Conservation (phyloP, 2,329 filamentous ascomycete species). For the Phaeosphaeriaceae sp. region DNA sequence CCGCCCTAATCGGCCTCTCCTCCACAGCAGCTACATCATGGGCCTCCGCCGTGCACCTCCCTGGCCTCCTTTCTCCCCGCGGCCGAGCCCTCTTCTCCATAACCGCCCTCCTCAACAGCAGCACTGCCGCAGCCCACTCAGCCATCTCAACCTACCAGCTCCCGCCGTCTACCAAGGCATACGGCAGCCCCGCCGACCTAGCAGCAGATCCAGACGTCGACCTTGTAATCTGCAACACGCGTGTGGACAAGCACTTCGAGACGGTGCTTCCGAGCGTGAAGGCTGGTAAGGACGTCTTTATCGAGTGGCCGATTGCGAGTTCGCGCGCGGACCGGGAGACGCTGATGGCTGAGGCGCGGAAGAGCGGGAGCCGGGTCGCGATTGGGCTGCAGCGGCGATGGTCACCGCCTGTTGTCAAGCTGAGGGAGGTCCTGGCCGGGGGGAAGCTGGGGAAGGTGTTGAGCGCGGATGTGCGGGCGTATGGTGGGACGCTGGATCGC, state of each 20-base stretch:
- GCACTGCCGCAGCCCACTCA: constrained; percentile 46
- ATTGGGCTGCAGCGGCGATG: constrained; percentile 57
- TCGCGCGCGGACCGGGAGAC: constrained; percentile 50
- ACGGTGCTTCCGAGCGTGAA: constrained; percentile 56
- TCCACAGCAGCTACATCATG: constrained; percentile 59
- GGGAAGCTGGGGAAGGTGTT: constrained; percentile 52
- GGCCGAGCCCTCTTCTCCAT: constrained; percentile 50
- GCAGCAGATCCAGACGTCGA: constrained; percentile 46
- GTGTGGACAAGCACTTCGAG: constrained; percentile 61
- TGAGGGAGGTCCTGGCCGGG: constrained; percentile 50
- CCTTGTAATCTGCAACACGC: constrained; percentile 59
- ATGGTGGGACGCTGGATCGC: constrained; percentile 22
- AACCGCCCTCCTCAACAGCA: constrained; percentile 56
- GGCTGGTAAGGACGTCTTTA: constrained; percentile 60
- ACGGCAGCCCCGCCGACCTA: constrained; percentile 52
- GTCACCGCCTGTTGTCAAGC: constrained; percentile 47
- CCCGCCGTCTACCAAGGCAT: constrained; percentile 49
- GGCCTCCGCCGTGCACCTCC: constrained; percentile 63
- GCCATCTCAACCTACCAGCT: constrained; percentile 52
- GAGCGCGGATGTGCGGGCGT: constrained; percentile 36
- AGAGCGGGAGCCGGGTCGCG: constrained; percentile 51
- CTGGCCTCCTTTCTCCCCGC: constrained; percentile 58
- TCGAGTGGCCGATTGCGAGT: constrained; percentile 57
- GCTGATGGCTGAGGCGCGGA: constrained; percentile 48
- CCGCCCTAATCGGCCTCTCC: constrained; percentile 65